Evolutionary conservation across 441 rosid genomes (phyloP).

Genomic region (Euphorbia corollata): DNA sequence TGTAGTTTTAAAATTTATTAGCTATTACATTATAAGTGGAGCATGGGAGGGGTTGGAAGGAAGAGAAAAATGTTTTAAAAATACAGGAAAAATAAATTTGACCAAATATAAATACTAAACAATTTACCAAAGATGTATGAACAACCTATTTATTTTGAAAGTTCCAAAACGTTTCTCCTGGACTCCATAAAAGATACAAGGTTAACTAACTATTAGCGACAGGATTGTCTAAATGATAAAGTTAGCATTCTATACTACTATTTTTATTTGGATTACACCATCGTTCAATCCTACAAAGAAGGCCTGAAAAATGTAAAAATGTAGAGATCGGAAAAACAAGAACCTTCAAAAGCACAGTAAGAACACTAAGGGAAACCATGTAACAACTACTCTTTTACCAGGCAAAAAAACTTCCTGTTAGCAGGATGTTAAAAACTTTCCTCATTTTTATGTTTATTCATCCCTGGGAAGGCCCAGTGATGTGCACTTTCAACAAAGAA

Average conservation of each 20-base stretch:
- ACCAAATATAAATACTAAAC: not conserved
- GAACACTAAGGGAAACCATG: no score
- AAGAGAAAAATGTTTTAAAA: not conserved
- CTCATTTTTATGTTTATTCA: no score
- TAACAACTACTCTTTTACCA: no score
- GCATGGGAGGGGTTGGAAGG: not conserved
- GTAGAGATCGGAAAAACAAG: not conserved
- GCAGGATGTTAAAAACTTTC: no score
- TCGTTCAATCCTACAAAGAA: not conserved
- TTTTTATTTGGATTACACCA: not conserved
- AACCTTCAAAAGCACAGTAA: no score
- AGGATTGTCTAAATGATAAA: conserved; percentile 2
- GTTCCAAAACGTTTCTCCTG: not conserved
- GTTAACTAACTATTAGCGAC: not conserved
- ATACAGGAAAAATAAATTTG: not conserved
- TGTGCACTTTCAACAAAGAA: not conserved
- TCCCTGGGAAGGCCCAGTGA: no score
- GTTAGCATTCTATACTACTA: not conserved
- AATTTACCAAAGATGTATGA: not conserved
- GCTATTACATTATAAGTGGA: not conserved
- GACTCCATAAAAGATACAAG: not conserved
- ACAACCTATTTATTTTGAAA: not conserved
- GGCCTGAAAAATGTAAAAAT: not conserved
- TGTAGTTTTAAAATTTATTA: conserved; percentile 9
- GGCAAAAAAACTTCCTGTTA: no score